These are phyloP conservation scores for Ogataea nakhonphanomensis DNA, from an alignment of 805 yeast species.

Conservation along the genomic window DNA sequence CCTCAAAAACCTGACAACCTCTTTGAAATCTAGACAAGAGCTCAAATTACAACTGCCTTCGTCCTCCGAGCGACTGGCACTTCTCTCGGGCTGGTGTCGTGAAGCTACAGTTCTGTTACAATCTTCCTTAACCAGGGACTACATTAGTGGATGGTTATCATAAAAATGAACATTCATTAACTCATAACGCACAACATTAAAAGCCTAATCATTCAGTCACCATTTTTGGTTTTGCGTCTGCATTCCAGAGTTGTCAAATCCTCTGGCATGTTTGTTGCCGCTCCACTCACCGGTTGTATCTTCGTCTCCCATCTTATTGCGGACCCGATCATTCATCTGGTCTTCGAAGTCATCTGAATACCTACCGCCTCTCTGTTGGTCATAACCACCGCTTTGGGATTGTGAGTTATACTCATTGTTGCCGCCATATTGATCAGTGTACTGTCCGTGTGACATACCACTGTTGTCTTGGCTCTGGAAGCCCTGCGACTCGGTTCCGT, in stretches of 20 bases:
- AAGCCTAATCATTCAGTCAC: slow-evolving; percentile 2
- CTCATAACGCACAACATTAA: not conserved
- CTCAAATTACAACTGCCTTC: slow-evolving; percentile 11
- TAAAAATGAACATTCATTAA: slow-evolving; percentile 5
- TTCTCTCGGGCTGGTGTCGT: slow-evolving; percentile 23
- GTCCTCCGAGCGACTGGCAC: not conserved
- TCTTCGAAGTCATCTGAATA: slow-evolving; percentile 9
- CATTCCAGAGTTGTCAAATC: slow-evolving; percentile 12
- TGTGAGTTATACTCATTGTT: not conserved
- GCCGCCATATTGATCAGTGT: slow-evolving; percentile 7
- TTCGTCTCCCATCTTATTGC: slow-evolving; percentile 15
- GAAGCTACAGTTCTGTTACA: slow-evolving; percentile 18
- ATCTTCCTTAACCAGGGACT: slow-evolving; percentile 20
- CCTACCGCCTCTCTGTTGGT: not conserved
- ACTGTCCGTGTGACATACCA: not conserved
- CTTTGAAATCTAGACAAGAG: slow-evolving; percentile 6
- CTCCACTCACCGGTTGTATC: slow-evolving; percentile 5
- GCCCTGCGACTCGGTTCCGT: slow-evolving; percentile 3
- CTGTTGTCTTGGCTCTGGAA: slow-evolving; percentile 1
- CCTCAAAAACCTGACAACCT: slow-evolving; percentile 12
- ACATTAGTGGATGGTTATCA: slow-evolving; percentile 28
- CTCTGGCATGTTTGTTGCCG: slow-evolving; percentile 12
- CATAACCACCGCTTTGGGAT: not conserved
- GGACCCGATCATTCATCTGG: slow-evolving; percentile 12
- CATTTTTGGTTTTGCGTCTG: slow-evolving; percentile 5